Base-by-base conservation (phyloP, 495 filamentous ascomycete species). In the Aspergillus cristatus region DNA sequence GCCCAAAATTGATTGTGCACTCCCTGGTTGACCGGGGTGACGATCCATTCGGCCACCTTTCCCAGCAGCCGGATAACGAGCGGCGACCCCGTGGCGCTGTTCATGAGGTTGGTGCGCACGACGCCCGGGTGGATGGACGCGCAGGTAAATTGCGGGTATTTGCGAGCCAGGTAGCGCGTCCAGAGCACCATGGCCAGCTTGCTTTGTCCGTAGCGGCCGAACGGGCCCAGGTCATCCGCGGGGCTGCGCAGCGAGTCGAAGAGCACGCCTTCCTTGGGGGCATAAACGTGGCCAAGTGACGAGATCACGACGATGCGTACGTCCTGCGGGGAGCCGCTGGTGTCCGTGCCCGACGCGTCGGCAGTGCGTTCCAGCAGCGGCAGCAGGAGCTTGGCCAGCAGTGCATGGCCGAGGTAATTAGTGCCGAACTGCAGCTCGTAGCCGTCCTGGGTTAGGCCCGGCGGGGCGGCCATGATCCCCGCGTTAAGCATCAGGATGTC, bases 401-500 rank as follows among this genome's bases (percentile, higher is more conserved):
- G 65, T 14, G 73, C 72, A 42, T 82, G 79, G 5, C 73, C 76
- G 30, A 86, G 57, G 49, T 85, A 74, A 47, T 86, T 88, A 3
- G 72, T 76, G 6, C 73, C 79, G 36, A 84, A 77, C 41, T 83
- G 77, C 10, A 75, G 54, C 48, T 87, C 81, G 54, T 76, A 82
- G 14, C 79, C 78, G 34, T 86, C 78, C 1, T 48, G 40, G 0
- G 78, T 78, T 3, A 62, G 42, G 0, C 45, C 54, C 4, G 50
- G 61, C 0, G 71, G 62, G 1, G 58, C 28, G 0, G 67, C 73
- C 74, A 84, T 80, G 41, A 85, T 71, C 3, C 79, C 81, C 3
- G 82, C 81, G 42, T 82, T 87, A 60, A 74, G 74, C 30, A 85
- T 65, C 0, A 86, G 59, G 16, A 79, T 55, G 42, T 84, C 73